phyloP scores from a whole-genome alignment of 208 protist species.

The Trypanosoma theileri region DNA sequence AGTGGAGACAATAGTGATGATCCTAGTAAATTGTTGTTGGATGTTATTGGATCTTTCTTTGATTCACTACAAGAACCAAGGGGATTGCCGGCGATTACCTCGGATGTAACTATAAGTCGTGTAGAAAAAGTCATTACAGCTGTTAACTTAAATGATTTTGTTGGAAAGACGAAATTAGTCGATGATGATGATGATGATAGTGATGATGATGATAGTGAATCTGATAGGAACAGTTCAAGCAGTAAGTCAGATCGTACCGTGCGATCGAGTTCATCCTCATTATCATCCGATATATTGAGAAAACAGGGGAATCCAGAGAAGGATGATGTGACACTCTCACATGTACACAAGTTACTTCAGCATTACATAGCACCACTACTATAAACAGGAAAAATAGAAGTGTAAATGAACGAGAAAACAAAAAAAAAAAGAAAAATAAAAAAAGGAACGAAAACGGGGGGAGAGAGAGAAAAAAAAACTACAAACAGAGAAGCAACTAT shows the following conservation, averaged over 20 bases:
- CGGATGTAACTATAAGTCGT: slow-evolving; percentile 57
- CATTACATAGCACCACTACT: slow-evolving; percentile 48
- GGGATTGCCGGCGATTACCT: slow-evolving; percentile 56
- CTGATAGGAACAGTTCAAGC: slow-evolving; percentile 24
- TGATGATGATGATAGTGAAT: slow-evolving; percentile 37
- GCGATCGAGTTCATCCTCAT: neutral
- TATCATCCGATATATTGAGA: neutral
- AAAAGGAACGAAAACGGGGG: no score
- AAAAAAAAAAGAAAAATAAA: neutral
- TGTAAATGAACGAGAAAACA: neutral
- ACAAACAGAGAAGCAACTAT: no score
- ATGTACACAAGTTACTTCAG: slow-evolving; percentile 40
- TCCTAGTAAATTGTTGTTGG: slow-evolving; percentile 36
- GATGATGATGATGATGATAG: slow-evolving; percentile 29
- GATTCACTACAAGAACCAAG: slow-evolving; percentile 52
- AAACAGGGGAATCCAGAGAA: neutral
- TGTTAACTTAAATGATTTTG: slow-evolving; percentile 60
- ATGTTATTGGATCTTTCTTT: slow-evolving; percentile 62
- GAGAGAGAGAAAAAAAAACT: no score
- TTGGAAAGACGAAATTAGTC: slow-evolving; percentile 22
- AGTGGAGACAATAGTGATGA: slow-evolving; percentile 17
- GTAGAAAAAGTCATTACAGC: slow-evolving; percentile 60
- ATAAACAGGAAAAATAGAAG: slow-evolving; percentile 12
- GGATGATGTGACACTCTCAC: slow-evolving; percentile 30
- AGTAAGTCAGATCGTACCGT: neutral